Base-by-base conservation (phyloP, 1,284 basidiomycete species). In the Coniferiporia sulphurascens region DNA sequence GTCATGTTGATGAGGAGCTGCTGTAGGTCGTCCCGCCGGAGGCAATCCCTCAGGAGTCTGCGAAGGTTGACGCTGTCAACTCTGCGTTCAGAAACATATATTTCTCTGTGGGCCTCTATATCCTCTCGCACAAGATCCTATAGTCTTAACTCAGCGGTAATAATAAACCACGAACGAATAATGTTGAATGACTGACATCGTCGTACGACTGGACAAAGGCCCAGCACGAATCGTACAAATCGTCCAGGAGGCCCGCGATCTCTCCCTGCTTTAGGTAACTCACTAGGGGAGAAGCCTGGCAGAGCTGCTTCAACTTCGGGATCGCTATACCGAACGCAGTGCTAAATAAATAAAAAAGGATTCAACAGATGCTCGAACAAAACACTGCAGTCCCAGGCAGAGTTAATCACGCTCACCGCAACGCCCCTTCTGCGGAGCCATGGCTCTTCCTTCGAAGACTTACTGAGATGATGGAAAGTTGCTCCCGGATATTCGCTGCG, bases 401-500 rank as follows among this genome's bases (percentile, higher is more conserved):
- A 43, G n/a, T 13, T 12, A 12, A n/a, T 43, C 7, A 7, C n/a
- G n/a, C 41, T 43, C n/a, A 43, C 41, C 41, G 41, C 41, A 43
- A 43, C 12, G 44, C 19, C 17, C 19, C 1, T 46, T 46, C 12
- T 3, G 44, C 8, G 44, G 17, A 17, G 8, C 8, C 44, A 17
- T 8, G 17, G 19, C 19, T 46, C 15, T 21, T 46, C 3, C 8
- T 21, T 17, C 17, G 13, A 9, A 46, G 22, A 41, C 46, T 35
- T 22, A 32, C 46, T 12, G 35, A n/a, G 34, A 62, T 61, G 19
- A 46, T 55, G 8, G 22, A 15, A 4, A 62, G 34, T 36, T 62
- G 60, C 13, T 62, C 60, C 35, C 55, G 54, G 56, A 62, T 52
- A 45, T 62, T 62, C 8, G 21, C 50, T 38, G 60, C 60, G 2